A percentile compares a stretch with the other conserved stretches of the same genome.
phyloP scores from a whole-genome alignment of 2,329 filamentous ascomycete species.

The Exophiala oligosperma region DNA sequence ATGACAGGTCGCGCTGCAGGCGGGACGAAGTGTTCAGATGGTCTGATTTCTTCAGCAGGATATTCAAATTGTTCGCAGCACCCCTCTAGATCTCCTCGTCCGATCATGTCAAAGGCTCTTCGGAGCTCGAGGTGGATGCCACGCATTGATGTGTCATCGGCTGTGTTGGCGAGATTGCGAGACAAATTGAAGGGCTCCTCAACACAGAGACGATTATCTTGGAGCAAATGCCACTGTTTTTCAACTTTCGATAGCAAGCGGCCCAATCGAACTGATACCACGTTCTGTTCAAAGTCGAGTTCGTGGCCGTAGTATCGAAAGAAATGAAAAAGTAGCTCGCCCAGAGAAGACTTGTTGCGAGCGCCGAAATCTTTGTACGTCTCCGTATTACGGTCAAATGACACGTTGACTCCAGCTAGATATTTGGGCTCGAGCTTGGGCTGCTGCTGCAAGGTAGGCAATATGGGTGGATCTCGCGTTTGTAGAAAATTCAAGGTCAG shows the following conservation, averaged over 20 bases:
- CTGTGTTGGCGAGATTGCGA: conserved; percentile 92
- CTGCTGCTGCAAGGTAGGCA: conserved; percentile 81
- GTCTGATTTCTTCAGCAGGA: conserved; percentile 59
- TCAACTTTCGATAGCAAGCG: conserved; percentile 75
- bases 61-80: conserved; percentile 88
- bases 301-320: conserved; percentile 95
- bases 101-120: conserved; percentile 80
- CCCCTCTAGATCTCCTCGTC: conserved; percentile 74
- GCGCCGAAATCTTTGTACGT: conserved; percentile 72
- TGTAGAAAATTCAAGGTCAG: conserved; percentile 97
- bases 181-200: conserved; percentile 93
- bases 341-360: conserved; percentile 78
- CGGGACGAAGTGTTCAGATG: conserved; percentile 33
- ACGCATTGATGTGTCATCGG: conserved; percentile 89
- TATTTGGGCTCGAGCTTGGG: conserved; percentile 61
- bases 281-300: conserved; percentile 81
- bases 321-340: conserved; percentile 89
- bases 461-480: conserved; percentile 75
- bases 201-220: conserved; percentile 85
- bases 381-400: conserved; percentile 84
- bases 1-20: conserved; percentile 59
- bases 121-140: conserved; percentile 88
- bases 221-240: conserved; percentile 80
- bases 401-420: conserved; percentile 66
- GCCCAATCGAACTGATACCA: conserved; percentile 82